Evolutionary conservation across 331 rosid genomes (phyloP).

Genomic region (Quercus tomentella): DNA sequence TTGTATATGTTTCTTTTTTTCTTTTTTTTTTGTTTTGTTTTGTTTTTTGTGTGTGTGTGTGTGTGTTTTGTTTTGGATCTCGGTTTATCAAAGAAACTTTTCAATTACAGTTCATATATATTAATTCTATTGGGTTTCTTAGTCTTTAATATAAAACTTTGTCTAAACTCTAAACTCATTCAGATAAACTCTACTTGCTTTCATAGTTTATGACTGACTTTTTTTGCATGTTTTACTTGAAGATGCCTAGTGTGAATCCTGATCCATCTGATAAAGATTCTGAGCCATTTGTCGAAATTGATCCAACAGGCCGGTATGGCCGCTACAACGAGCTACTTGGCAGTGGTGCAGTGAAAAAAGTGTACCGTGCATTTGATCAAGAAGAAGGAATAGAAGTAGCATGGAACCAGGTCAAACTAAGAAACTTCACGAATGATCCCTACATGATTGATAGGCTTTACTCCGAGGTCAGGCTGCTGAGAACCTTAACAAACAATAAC

Average conservation of each 20-base stretch:
- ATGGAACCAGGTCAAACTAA: constrained; percentile 74
- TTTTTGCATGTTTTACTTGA: not conserved
- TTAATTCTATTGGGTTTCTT: not conserved
- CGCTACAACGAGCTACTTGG: constrained; percentile 61
- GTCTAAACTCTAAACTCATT: not conserved
- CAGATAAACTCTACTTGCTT: not conserved
- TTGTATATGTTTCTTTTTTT: not conserved
- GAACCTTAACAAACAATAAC: constrained; percentile 40
- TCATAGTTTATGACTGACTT: not conserved
- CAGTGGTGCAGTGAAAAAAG: constrained; percentile 69
- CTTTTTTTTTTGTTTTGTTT: not conserved
- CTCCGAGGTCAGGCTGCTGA: constrained; percentile 57
- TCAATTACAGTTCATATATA: not conserved
- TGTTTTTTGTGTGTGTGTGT: too few species aligned
- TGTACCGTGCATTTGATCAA: constrained; percentile 80
- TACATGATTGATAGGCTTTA: constrained; percentile 63
- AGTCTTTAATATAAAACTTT: not conserved
- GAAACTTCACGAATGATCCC: constrained; percentile 48
- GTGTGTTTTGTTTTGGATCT: not conserved
- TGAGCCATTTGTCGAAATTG: constrained; percentile 52
- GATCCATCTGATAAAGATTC: constrained; percentile 37
- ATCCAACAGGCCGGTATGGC: constrained; percentile 63
- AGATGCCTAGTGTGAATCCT: constrained; percentile 46
- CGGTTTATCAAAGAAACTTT: not conserved
- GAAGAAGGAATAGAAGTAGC: constrained; percentile 84